Evolutionary conservation across 257 asterid genomes (phyloP).

Genomic region (Cordia subcordata): DNA sequence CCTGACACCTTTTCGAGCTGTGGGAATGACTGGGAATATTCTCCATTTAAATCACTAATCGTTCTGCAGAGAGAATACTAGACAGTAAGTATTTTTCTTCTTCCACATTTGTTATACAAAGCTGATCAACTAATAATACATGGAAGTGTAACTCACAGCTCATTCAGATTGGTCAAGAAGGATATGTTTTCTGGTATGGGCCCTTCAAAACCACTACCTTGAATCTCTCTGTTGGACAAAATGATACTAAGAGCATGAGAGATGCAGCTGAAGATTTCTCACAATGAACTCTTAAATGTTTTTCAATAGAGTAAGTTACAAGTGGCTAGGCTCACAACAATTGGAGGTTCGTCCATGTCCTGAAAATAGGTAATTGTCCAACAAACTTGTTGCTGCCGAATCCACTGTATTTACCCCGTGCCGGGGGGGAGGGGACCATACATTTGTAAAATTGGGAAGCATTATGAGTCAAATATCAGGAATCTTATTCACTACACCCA

Average conservation of each 20-base stretch:
- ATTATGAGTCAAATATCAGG: neutral
- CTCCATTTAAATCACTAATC: slow-evolving; percentile 31
- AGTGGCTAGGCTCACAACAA: slow-evolving; percentile 46
- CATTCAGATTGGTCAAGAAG: neutral
- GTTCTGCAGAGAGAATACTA: slow-evolving; percentile 1
- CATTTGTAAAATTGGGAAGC: neutral
- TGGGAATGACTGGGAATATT: slow-evolving; percentile 45
- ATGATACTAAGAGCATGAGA: neutral
- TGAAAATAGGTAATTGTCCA: slow-evolving; percentile 47
- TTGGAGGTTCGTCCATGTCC: slow-evolving; percentile 39
- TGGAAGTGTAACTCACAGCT: neutral
- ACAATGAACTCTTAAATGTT: too few relatives aligned
- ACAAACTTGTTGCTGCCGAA: slow-evolving; percentile 49
- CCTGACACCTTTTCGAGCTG: slow-evolving; percentile 25
- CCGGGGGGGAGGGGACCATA: too few relatives aligned
- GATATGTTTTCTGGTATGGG: slow-evolving; percentile 34
- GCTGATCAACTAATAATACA: neutral
- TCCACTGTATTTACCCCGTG: too few relatives aligned
- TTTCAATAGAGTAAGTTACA: too few relatives aligned
- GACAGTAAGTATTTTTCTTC: neutral
- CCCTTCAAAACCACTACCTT: slow-evolving; percentile 27
- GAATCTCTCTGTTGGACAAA: slow-evolving; percentile 19
- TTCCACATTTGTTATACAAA: neutral
- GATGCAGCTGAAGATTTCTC: slow-evolving; percentile 3
- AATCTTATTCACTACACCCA: slow-evolving; percentile 15